Conservation (phyloP, 805 yeast species). For the Candida saitoana region DNA sequence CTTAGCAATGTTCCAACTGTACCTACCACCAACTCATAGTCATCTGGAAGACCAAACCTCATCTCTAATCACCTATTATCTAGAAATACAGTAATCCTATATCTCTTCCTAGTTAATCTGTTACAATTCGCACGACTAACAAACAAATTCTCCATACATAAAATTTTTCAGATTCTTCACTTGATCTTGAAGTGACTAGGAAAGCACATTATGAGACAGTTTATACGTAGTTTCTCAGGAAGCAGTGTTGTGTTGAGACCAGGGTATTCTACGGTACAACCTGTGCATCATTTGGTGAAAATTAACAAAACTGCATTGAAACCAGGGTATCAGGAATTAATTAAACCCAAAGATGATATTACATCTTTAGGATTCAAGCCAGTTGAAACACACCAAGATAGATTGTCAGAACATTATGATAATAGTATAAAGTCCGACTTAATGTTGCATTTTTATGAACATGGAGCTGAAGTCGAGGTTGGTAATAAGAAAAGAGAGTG, state of each 20-base stretch:
- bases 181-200: slow-evolving; percentile 2
- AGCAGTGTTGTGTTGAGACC: slow-evolving; percentile 47
- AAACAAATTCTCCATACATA: slow-evolving; percentile 1
- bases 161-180: slow-evolving; percentile 8
- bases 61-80: slow-evolving; percentile 8
- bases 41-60: slow-evolving; percentile 27
- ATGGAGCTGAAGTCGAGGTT: slow-evolving; percentile 46
- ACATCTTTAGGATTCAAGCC: slow-evolving; percentile 79
- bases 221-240: slow-evolving; percentile 30
- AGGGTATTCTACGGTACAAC: slow-evolving; percentile 68
- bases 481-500: slow-evolving; percentile 80
- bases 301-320: slow-evolving; percentile 71
- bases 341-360: slow-evolving; percentile 67
- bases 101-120: not conserved
- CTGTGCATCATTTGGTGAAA: slow-evolving; percentile 86
- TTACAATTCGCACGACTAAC: slow-evolving; percentile 1
- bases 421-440: slow-evolving; percentile 75
- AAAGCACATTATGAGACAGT: slow-evolving; percentile 12
- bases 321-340: slow-evolving; percentile 67
- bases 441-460: slow-evolving; percentile 71
- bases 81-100: not conserved
- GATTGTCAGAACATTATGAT: slow-evolving; percentile 71
- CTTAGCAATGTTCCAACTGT: not conserved
- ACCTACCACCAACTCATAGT: slow-evolving; percentile 15
- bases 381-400: slow-evolving; percentile 66